Base-by-base conservation (phyloP, 2,329 filamentous ascomycete genomes). In the Colletotrichum neosansevieriae region DNA sequence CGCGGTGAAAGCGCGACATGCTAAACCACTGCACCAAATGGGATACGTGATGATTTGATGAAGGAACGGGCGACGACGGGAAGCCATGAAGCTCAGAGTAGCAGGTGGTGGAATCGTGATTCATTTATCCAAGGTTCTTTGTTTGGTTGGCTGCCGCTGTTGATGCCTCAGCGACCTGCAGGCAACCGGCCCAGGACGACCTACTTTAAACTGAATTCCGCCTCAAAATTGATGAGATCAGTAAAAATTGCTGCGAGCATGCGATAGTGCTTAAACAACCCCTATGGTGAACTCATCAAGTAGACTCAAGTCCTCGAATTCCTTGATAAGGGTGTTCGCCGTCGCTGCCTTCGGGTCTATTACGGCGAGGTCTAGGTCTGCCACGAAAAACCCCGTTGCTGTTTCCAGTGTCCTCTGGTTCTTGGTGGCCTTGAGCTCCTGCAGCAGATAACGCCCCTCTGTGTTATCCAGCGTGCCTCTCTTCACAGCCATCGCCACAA, bases 401-500 rank as follows among this genome's bases (percentile, higher is more conserved):
- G 76, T 71, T 11, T 80, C 75, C 7, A 74, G 64, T 1, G 61
- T 56, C 3, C 67, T 69, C n/a, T 73, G 65, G 4, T 70, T 72
- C 2, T 73, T 72, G 15, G 72, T 72, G 17, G 74, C 73, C 19
- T 49, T 58, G 6, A 81, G 71, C 10, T 78, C 73, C 4, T 69
- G 58, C 60, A 80, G 71, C 36, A 81, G 74, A 4, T 65, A 69
- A 13, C 74, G 74, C 0, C 79, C 78, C 21, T 76, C 73, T 2
- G 45, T 53, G 9, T 70, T 74, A 3, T 75, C 69, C 59, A 82
- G 76, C 56, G 75, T 70, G 0, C 75, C 76, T 34, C 78, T 74
- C 9, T 76, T 71, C 29, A 82, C 70, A 3, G 74, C 74, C 77
- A 82, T 78, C 2, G 78, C 75, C 2, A 82, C 70, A 6, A 82